Percentiles rank a stretch among this genome's conserved stretches.
Evolutionary conservation across 805 yeast species (phyloP).

Genomic region (Saccharomycopsis capsularis): DNA sequence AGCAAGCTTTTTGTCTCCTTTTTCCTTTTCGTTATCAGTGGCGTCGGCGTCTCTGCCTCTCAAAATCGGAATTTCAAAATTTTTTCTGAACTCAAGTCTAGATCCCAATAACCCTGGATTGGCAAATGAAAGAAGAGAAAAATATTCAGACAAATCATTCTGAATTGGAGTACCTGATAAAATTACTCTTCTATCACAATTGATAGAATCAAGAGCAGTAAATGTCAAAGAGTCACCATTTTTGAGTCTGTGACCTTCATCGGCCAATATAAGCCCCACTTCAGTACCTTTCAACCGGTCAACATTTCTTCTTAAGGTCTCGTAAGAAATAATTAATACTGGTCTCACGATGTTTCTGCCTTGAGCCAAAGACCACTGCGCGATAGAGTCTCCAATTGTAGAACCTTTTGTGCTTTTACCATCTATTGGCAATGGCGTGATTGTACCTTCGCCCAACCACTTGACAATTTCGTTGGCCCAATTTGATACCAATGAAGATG

Average conservation of each 20-base stretch:
- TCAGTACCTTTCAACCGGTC: constrained; percentile 67
- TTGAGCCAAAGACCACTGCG: constrained; percentile 78
- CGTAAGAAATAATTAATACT: constrained; percentile 88
- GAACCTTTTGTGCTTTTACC: constrained; percentile 74
- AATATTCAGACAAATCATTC: constrained; percentile 90
- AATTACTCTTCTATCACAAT: constrained; percentile 83
- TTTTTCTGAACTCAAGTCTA: constrained; percentile 73
- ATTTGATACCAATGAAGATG: constrained; percentile 85
- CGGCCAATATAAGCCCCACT: constrained; percentile 80
- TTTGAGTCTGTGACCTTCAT: constrained; percentile 77
- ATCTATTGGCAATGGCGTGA: constrained; percentile 85
- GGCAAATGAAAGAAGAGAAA: constrained; percentile 82
- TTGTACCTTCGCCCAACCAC: constrained; percentile 91
- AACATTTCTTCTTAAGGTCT: constrained; percentile 81
- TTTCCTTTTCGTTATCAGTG: constrained; percentile 62
- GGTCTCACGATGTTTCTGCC: constrained; percentile 91
- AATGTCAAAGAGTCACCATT: constrained; percentile 91
- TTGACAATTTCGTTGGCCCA: constrained; percentile 96
- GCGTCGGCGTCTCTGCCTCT: constrained; percentile 88
- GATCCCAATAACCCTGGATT: constrained; percentile 92
- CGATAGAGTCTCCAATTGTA: constrained; percentile 61
- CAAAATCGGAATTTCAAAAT: constrained; percentile 74
- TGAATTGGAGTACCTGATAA: constrained; percentile 96
- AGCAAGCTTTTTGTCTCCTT: constrained; percentile 61
- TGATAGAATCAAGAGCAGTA: constrained; percentile 74